Conservation (phyloP, 208 protist genomes). For the Pavlovales sp. region DNA sequence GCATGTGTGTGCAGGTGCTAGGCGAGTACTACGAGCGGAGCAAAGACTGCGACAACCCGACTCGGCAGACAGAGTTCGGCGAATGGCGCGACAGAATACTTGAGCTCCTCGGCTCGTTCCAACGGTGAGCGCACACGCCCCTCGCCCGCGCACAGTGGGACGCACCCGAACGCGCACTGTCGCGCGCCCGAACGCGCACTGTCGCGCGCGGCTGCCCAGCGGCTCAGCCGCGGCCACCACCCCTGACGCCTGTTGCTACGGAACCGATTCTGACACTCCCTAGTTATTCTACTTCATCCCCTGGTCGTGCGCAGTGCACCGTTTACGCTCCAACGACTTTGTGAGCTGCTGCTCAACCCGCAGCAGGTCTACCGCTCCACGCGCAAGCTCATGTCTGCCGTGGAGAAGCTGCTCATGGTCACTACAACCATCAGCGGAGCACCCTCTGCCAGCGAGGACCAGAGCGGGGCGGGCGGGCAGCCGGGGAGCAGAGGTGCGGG, state of each 20-base stretch:
- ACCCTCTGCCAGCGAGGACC: too few relatives aligned
- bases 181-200: too few relatives aligned
- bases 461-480: too few relatives aligned
- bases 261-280: too few relatives aligned
- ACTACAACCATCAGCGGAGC: not conserved
- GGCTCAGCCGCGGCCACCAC: too few relatives aligned
- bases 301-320: not conserved
- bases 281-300: too few relatives aligned
- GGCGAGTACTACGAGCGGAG: not conserved
- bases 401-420: not conserved
- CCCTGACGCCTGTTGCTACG: too few relatives aligned
- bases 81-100: not conserved
- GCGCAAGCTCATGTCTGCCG: not conserved
- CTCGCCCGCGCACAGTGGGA: too few relatives aligned
- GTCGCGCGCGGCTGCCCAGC: too few relatives aligned
- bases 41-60: not conserved
- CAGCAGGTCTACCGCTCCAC: not conserved
- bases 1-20: not conserved
- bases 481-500: too few relatives aligned
- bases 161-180: too few relatives aligned
- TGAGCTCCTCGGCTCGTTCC: not conserved
- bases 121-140: not conserved
- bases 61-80: not conserved
- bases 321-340: not conserved
- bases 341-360: not conserved